Percentiles rank a stretch among this genome's conserved stretches.
Conservation (phyloP, 345 rosid species). For the Schrenkiella parvula region DNA sequence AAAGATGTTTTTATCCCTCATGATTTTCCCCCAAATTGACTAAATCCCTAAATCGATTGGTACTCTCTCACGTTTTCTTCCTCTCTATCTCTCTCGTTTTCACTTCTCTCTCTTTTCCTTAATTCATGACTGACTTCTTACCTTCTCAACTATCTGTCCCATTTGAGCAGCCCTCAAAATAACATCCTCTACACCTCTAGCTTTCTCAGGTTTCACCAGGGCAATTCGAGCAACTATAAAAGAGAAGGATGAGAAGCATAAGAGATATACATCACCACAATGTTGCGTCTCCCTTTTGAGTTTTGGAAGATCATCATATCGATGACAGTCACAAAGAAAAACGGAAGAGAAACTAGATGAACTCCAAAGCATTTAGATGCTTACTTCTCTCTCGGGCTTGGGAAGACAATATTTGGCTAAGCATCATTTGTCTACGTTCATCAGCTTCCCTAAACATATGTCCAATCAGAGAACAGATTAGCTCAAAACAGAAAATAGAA, state of each 20-base stretch:
- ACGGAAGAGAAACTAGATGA: slow-evolving; percentile 1
- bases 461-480: background rate
- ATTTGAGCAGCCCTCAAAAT: slow-evolving; percentile 80
- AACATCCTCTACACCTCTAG: slow-evolving; percentile 91
- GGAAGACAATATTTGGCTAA: slow-evolving; percentile 79
- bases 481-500: background rate
- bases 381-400: slow-evolving; percentile 91
- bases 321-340: background rate
- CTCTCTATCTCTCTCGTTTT: too few relatives aligned
- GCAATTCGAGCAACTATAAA: slow-evolving; percentile 84
- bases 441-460: slow-evolving; percentile 75
- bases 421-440: slow-evolving; percentile 92
- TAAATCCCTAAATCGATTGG: too few relatives aligned
- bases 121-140: slow-evolving; percentile 21
- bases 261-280: background rate
- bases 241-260: background rate
- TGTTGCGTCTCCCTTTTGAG: background rate
- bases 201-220: slow-evolving; percentile 97
- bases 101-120: too few relatives aligned
- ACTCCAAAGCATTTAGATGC: slow-evolving; percentile 25
- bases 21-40: too few relatives aligned
- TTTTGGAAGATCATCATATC: background rate
- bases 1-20: too few relatives aligned
- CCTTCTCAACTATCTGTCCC: slow-evolving; percentile 97
- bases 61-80: too few relatives aligned